Conservation (phyloP, 2,329 filamentous ascomycete genomes). For the Aspergillus fumigatiaffinis region DNA sequence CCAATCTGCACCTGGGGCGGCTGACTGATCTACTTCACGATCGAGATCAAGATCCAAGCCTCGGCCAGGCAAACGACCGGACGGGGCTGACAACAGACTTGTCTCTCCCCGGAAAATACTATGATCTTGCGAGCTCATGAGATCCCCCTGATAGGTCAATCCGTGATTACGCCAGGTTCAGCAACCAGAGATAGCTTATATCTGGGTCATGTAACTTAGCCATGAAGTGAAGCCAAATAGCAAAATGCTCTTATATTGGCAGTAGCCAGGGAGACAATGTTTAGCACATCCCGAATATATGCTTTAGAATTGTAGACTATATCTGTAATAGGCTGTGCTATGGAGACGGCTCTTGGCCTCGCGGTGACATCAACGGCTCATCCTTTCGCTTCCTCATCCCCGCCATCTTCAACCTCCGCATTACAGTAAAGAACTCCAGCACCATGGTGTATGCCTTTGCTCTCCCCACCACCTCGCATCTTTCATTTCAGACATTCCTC, state of each 20-base stretch:
- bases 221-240: not conserved
- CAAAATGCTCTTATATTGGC: not conserved
- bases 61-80: not conserved
- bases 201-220: not conserved
- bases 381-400: conserved; percentile 11
- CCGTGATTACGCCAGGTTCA: not conserved
- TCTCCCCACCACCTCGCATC: conserved; percentile 83
- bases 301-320: not conserved
- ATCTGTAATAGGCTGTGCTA: not conserved
- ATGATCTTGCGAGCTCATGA: not conserved
- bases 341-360: not conserved
- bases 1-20: not conserved
- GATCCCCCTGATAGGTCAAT: not conserved
- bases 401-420: conserved; percentile 9
- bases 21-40: not conserved
- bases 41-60: not conserved
- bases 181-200: not conserved
- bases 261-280: not conserved
- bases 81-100: not conserved
- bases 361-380: conserved; percentile 11
- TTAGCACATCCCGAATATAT: not conserved
- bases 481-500: conserved; percentile 76
- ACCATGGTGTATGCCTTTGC: conserved; percentile 85
- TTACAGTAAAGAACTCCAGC: conserved; percentile 10
- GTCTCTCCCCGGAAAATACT: not conserved